Base-by-base conservation (phyloP, 371 early-diverging fungal species). In the Rhizomucor miehei region DNA sequence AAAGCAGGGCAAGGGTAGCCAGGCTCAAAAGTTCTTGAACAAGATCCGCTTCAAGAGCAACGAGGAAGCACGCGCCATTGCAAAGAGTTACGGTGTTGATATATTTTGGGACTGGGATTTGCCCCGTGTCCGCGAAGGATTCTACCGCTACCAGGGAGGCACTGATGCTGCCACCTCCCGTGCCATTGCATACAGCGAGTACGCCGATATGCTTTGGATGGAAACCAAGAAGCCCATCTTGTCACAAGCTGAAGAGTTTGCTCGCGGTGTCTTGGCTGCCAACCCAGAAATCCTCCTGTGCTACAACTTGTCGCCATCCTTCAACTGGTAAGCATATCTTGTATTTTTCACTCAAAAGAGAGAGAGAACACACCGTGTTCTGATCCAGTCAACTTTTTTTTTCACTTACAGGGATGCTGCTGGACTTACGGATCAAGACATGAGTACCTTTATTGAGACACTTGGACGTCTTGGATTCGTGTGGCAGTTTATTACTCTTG, bases 401-500 rank as follows among this genome's bases (percentile, higher is more conserved):
- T 23, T 41, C 23, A 23, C 21, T 12, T 44, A 13, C 11, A 75
- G 75, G 72, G 77, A 89, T 71, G 90, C 95, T 38, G 95, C 98
- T 25, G 97, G 97, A 54, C 81, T 97, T 88, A 87, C 75, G 43
- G 97, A 97, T 71, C 65, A 86, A 16, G 88, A 95, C 64, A 95
- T 98, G 79, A 77, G 84, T 36, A 69, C 79, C 51, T 98, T 86
- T 66, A 87, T 95, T 54, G 64, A 63, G 17, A 85, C 89, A 53
- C 80, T 98, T 34, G 96, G 92, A 53, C 81, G 82, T 66, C 85
- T 97, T n/a, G 97, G 97, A 21, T 97, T 97, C 73, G 84, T 81
- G 38, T 98, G 97, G 97, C 97, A 98, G 74, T 98, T 98, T 78
- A 97, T 97, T 67, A 98, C 98, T 16, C 79, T 98, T 21, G 98